These are phyloP conservation scores for Kazachstania psychrophila DNA, from an alignment of 805 yeast species.

Conservation along the genomic window DNA sequence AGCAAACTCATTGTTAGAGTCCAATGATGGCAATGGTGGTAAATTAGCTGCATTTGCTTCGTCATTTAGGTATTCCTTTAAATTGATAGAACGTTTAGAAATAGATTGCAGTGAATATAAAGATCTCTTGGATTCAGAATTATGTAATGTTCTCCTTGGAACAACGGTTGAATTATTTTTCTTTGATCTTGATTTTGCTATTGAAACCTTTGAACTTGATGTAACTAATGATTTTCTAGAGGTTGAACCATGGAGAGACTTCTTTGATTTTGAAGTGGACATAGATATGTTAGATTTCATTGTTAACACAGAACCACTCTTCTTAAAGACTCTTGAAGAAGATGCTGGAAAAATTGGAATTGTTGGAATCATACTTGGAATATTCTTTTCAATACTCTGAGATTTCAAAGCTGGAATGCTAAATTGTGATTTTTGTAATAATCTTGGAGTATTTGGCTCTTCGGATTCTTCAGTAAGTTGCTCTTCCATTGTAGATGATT, in stretches of 20 bases:
- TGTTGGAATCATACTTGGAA: slow-evolving; percentile 13
- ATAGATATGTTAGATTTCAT: slow-evolving; percentile 8
- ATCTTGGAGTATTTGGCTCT: slow-evolving; percentile 19
- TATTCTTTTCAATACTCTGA: slow-evolving; percentile 3
- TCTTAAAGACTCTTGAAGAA: slow-evolving; percentile 22
- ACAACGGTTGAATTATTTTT: neutral
- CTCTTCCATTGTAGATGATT: neutral
- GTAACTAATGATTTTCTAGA: slow-evolving; percentile 13
- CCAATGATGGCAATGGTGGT: slow-evolving; percentile 16
- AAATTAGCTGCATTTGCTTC: slow-evolving; percentile 1
- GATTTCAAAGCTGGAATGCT: slow-evolving; percentile 19
- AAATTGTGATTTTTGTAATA: slow-evolving; percentile 26
- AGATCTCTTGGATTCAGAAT: slow-evolving; percentile 27
- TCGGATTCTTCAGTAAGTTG: slow-evolving; percentile 1
- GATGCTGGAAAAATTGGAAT: slow-evolving; percentile 22
- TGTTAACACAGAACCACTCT: slow-evolving; percentile 15
- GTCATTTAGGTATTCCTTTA: slow-evolving; percentile 23
- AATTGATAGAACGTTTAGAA: slow-evolving; percentile 29
- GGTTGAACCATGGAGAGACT: slow-evolving; percentile 7
- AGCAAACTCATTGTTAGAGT: slow-evolving; percentile 24
- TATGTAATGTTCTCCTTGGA: slow-evolving; percentile 19
- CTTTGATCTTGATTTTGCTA: neutral
- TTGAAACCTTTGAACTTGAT: slow-evolving; percentile 11
- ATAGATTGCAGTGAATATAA: slow-evolving; percentile 28
- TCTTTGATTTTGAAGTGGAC: slow-evolving; percentile 6